These are phyloP conservation scores for Aspergillus piperis DNA, from an alignment of 2,329 filamentous ascomycete genomes.

Conservation along the genomic window DNA sequence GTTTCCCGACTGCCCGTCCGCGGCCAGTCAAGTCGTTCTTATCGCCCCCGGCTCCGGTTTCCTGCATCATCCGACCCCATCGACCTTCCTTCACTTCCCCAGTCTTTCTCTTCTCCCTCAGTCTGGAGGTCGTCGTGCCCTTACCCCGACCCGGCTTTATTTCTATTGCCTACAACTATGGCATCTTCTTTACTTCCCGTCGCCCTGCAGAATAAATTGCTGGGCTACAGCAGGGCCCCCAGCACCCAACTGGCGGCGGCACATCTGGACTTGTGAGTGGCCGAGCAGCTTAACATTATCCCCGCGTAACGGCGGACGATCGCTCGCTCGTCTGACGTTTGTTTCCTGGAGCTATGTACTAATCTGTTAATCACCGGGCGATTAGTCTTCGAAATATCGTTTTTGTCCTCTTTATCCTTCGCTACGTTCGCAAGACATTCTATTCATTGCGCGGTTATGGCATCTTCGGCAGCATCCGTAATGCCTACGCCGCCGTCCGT, in stretches of 20 bases:
- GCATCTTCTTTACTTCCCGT: slow-evolving; percentile 44
- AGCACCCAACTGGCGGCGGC: slow-evolving; percentile 36
- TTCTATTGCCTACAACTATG: slow-evolving; percentile 30
- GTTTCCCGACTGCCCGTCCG: slow-evolving; percentile 3
- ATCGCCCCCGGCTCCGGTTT: slow-evolving; percentile 7
- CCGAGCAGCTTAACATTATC: slow-evolving; percentile 5
- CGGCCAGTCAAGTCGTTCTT: not conserved
- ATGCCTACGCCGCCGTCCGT: slow-evolving; percentile 71
- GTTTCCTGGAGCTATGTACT: slow-evolving; percentile 1
- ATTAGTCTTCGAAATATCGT: slow-evolving; percentile 78
- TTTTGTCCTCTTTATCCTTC: slow-evolving; percentile 83
- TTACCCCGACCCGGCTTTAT: not conserved
- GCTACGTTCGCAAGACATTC: slow-evolving; percentile 76
- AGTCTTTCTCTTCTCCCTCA: slow-evolving; percentile 9
- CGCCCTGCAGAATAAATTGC: slow-evolving; percentile 48
- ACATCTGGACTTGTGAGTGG: slow-evolving; percentile 48
- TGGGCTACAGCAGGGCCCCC: slow-evolving; percentile 37
- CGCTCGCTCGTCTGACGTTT: not conserved
- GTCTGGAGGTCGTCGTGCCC: slow-evolving; percentile 12
- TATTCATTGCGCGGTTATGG: slow-evolving; percentile 89
- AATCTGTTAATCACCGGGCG: slow-evolving; percentile 8
- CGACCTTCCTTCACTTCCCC: slow-evolving; percentile 16
- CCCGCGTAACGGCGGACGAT: not conserved
- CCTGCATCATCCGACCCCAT: slow-evolving; percentile 19
- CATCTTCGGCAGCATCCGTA: slow-evolving; percentile 72